Conservation (phyloP, 768 basidiomycete genomes). For the Amanita rubescens region DNA sequence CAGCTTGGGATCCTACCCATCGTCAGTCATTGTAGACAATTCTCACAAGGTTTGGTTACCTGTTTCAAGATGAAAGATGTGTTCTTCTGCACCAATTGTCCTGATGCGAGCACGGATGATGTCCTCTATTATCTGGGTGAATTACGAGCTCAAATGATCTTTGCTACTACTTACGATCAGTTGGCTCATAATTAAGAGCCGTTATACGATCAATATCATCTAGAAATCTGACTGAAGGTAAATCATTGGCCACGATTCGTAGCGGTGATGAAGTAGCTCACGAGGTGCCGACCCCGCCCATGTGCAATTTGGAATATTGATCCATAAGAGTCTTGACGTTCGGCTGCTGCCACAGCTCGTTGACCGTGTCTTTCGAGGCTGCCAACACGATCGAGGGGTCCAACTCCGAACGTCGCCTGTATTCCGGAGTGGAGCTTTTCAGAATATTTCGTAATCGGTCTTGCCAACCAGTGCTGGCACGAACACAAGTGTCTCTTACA, state of each 20-base stretch:
- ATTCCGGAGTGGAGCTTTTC: background rate
- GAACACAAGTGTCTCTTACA: constrained; percentile 40
- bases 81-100: constrained; percentile 71
- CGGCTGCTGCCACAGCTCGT: constrained; percentile 53
- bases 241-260: background rate
- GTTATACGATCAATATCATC: constrained; percentile 61
- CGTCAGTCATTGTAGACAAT: background rate
- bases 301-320: constrained; percentile 31
- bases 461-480: constrained; percentile 58
- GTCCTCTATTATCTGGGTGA: constrained; percentile 35
- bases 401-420: constrained; percentile 15
- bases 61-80: constrained; percentile 51
- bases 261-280: constrained; percentile 28
- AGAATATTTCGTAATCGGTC: constrained; percentile 23
- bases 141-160: background rate
- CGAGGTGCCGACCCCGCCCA: constrained; percentile 39
- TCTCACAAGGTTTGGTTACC: constrained; percentile 26
- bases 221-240: constrained; percentile 45
- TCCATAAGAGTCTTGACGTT: constrained; percentile 45
- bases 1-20: constrained; percentile 24
- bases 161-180: constrained; percentile 39
- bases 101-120: constrained; percentile 69
- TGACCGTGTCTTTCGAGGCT: constrained; percentile 52
- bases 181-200: constrained; percentile 47
- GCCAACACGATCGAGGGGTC: constrained; percentile 46